These are phyloP conservation scores for Kalaharituber pfeilii DNA, from an alignment of 2,329 filamentous ascomycete species.

Conservation along the genomic window DNA sequence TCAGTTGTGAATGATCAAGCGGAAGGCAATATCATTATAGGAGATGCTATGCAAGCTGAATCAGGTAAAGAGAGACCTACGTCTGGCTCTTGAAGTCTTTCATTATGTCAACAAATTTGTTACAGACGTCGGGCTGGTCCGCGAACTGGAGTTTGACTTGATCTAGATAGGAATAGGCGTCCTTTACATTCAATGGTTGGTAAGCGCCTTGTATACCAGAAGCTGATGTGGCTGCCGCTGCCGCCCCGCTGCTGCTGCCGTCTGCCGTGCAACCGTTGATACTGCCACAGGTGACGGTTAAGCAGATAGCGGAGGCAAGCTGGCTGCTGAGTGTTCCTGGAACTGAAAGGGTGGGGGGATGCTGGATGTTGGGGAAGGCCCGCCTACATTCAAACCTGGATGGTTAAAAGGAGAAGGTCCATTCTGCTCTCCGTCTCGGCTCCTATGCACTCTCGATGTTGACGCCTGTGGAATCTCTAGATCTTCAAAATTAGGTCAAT, in stretches of 20 bases:
- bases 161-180: slow-evolving; percentile 86
- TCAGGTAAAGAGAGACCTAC: slow-evolving; percentile 36
- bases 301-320: background rate
- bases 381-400: slow-evolving; percentile 20
- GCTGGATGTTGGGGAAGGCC: background rate
- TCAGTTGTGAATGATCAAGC: slow-evolving; percentile 13
- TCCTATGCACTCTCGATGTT: too few relatives aligned
- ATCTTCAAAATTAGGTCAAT: too few relatives aligned
- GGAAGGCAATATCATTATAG: slow-evolving; percentile 30
- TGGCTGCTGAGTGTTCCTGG: background rate
- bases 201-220: slow-evolving; percentile 17
- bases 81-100: slow-evolving; percentile 98
- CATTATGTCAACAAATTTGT: slow-evolving; percentile 95
- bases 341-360: slow-evolving; percentile 7
- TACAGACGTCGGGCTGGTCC: slow-evolving; percentile 93
- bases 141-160: slow-evolving; percentile 97
- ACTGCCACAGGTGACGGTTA: background rate
- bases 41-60: too few relatives aligned
- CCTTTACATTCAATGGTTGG: slow-evolving; percentile 36
- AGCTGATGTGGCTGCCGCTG: slow-evolving; percentile 4
- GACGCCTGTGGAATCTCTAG: too few relatives aligned
- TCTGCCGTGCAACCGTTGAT: background rate
- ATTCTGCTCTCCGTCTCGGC: too few relatives aligned
- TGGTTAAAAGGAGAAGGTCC: too few relatives aligned
- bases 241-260: background rate